These are phyloP conservation scores for Solanum pinnatisectum DNA, from an alignment of 257 asterid genomes.

Conservation along the genomic window DNA sequence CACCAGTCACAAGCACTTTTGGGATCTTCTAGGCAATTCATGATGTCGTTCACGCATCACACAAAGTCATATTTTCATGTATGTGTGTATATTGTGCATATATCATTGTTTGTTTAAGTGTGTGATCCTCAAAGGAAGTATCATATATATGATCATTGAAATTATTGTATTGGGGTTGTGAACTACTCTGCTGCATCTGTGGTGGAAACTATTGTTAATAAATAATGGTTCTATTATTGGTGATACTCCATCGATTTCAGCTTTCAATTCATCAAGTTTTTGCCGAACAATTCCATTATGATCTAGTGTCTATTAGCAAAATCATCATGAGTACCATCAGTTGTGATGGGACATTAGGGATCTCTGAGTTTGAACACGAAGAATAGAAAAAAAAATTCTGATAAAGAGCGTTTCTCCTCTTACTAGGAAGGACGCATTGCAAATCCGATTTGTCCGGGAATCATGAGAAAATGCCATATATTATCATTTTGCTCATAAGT, in stretches of 20 bases:
- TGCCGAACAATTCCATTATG: not conserved
- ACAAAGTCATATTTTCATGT: not conserved
- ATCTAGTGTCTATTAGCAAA: not conserved
- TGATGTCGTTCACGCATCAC: not conserved
- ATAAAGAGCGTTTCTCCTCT: not conserved
- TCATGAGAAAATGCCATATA: not conserved
- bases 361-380: not conserved
- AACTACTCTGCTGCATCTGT: not conserved
- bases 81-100: not conserved
- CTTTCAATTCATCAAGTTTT: not conserved
- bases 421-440: not conserved
- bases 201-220: not conserved
- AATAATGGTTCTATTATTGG: not conserved
- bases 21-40: constrained; percentile 3
- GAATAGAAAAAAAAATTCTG: too few species aligned
- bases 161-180: not conserved
- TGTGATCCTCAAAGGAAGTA: not conserved
- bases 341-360: not conserved
- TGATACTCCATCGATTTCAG: not conserved
- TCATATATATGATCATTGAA: not conserved
- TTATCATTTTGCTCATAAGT: too few species aligned
- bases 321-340: not conserved
- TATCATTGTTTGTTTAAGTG: not conserved
- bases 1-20: constrained; percentile 4
- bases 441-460: not conserved